These are phyloP conservation scores for Tolypocladium cylindrosporum DNA, from an alignment of 2,329 filamentous ascomycete genomes.

Conservation along the genomic window DNA sequence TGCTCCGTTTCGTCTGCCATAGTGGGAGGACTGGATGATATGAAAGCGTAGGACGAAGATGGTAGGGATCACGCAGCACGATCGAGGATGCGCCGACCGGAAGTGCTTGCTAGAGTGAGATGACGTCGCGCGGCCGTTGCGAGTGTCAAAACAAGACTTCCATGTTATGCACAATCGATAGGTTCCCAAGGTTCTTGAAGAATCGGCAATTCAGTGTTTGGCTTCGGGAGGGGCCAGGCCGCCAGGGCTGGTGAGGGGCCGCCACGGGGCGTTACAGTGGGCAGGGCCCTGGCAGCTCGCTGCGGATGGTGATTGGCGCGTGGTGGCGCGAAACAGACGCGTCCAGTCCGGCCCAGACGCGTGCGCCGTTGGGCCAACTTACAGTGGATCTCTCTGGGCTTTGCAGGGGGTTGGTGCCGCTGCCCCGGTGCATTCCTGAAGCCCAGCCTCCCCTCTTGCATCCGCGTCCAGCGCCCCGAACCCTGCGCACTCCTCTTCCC, in stretches of 20 bases:
- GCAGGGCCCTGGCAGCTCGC: background rate
- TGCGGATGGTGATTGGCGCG: slow-evolving; percentile 8
- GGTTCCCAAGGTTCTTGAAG: background rate
- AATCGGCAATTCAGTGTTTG: background rate
- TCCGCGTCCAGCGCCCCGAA: slow-evolving; percentile 9
- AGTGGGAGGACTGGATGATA: slow-evolving; percentile 2
- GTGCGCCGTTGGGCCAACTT: background rate
- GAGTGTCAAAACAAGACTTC: background rate
- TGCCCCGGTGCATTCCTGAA: slow-evolving; percentile 6
- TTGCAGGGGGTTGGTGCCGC: slow-evolving; percentile 10
- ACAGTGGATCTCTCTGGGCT: background rate
- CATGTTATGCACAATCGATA: background rate
- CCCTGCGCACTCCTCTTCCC: slow-evolving; percentile 9
- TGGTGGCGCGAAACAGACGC: slow-evolving; percentile 19
- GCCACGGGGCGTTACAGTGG: background rate
- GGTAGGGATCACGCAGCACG: background rate
- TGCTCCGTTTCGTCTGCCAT: slow-evolving; percentile 37
- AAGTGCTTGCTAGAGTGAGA: background rate
- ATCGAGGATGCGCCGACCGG: background rate
- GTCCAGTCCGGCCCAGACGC: slow-evolving; percentile 3
- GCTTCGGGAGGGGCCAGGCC: background rate
- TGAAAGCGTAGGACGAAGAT: background rate
- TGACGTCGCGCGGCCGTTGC: background rate
- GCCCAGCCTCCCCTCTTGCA: slow-evolving; percentile 11
- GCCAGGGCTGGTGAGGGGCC: background rate